A percentile compares a stretch with the other conserved stretches of the same genome.
These are phyloP conservation scores for Pseudogymnoascus sp. DNA, from an alignment of 2,329 filamentous ascomycete species.

Conservation along the genomic window DNA sequence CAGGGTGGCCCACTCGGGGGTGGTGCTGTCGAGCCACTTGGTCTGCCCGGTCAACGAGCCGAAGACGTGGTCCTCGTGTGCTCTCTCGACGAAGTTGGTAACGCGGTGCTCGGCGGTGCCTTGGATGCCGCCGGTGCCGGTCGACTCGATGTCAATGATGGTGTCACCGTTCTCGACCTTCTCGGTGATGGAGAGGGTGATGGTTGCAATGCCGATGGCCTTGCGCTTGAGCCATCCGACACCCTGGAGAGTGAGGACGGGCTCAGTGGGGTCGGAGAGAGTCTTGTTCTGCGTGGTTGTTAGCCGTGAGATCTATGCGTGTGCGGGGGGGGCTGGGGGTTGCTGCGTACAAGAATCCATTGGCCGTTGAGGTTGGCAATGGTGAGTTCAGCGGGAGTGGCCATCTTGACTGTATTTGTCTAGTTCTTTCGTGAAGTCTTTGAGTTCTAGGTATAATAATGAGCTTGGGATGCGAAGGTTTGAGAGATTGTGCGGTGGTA, in stretches of 20 bases:
- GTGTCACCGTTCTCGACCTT: conserved; percentile 33
- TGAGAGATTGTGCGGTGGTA: not conserved
- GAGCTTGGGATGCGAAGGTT: not conserved
- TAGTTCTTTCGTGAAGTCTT: not conserved
- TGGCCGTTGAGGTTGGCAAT: conserved; percentile 45
- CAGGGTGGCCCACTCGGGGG: conserved; percentile 32
- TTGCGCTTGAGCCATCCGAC: conserved; percentile 52
- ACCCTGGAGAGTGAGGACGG: conserved; percentile 51
- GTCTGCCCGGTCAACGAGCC: conserved; percentile 46
- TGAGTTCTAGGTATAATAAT: not conserved
- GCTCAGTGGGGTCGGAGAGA: conserved; percentile 49
- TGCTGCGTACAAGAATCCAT: conserved; percentile 42
- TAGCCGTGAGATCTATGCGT: not conserved
- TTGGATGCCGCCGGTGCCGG: conserved; percentile 53
- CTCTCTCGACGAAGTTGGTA: conserved; percentile 46
- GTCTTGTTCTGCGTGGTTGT: conserved; percentile 45
- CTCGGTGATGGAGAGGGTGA: conserved; percentile 40
- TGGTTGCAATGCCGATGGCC: conserved; percentile 49
- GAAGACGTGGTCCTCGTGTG: conserved; percentile 56
- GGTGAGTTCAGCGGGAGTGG: conserved; percentile 44
- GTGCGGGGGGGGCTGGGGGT: not conserved
- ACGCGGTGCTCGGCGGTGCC: conserved; percentile 50
- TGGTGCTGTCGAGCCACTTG: conserved; percentile 33
- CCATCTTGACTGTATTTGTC: conserved; percentile 36
- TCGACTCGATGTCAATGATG: conserved; percentile 53